These are phyloP conservation scores for Leccinum subgranulosum DNA, from an alignment of 768 basidiomycete species.

Conservation along the genomic window DNA sequence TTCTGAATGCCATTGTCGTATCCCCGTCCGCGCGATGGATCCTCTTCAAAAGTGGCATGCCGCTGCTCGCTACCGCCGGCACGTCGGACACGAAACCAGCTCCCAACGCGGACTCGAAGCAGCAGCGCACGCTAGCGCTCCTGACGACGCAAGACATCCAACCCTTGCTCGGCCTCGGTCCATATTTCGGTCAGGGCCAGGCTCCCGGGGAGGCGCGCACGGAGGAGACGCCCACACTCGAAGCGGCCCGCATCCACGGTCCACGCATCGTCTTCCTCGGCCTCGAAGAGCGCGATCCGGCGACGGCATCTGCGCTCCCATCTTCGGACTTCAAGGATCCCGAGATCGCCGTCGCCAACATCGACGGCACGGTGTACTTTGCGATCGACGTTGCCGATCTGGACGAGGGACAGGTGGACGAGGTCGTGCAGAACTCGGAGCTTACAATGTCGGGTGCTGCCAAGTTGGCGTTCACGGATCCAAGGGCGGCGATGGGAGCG, in stretches of 20 bases:
- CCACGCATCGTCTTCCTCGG: conserved; percentile 76
- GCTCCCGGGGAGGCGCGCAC: conserved; percentile 33
- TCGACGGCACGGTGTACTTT: conserved; percentile 85
- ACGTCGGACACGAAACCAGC: conserved; percentile 18
- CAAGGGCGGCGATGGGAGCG: conserved; percentile 51
- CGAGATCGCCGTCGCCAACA: conserved; percentile 48
- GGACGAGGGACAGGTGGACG: conserved; percentile 41
- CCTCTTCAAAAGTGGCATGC: conserved; percentile 70
- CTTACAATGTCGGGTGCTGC: conserved; percentile 35
- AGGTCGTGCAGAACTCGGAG: conserved; percentile 39
- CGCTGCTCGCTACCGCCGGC: conserved; percentile 47
- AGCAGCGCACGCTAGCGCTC: conserved; percentile 42
- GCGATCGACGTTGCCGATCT: conserved; percentile 68
- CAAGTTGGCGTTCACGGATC: conserved; percentile 59
- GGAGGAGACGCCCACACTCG: conserved; percentile 34
- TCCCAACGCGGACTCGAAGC: not conserved
- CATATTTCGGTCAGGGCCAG: conserved; percentile 71
- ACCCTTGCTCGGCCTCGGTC: conserved; percentile 60
- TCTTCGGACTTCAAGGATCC: conserved; percentile 64
- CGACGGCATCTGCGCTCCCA: conserved; percentile 50
- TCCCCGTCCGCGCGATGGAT: conserved; percentile 71
- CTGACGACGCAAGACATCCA: conserved; percentile 61
- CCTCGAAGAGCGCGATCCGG: conserved; percentile 54
- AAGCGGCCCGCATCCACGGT: conserved; percentile 59
- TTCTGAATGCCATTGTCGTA: conserved; percentile 68